These are phyloP conservation scores for Calonectria pauciramosa DNA, from an alignment of 2,329 filamentous ascomycete genomes.

Conservation along the genomic window DNA sequence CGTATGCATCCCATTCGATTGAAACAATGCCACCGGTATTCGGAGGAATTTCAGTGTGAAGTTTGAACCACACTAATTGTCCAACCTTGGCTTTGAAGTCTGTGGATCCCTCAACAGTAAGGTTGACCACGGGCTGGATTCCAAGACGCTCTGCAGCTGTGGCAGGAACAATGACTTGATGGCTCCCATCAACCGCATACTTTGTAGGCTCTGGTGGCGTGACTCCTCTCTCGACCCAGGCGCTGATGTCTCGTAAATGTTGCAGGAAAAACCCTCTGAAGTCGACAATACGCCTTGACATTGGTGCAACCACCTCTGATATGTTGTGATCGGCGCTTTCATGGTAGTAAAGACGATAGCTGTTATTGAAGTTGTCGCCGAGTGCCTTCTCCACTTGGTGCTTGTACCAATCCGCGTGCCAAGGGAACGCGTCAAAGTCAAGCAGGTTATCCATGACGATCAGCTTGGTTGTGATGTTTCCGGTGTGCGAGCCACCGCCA, in stretches of 20 bases:
- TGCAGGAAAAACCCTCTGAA: neutral
- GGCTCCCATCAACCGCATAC: neutral
- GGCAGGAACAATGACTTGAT: constrained; percentile 27
- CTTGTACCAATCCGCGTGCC: constrained; percentile 43
- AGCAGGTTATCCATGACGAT: constrained; percentile 38
- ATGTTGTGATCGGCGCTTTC: constrained; percentile 37
- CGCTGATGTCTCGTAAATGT: neutral
- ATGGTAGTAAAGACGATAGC: constrained; percentile 36
- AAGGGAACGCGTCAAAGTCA: constrained; percentile 38
- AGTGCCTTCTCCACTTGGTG: constrained; percentile 27
- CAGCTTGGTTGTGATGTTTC: constrained; percentile 34
- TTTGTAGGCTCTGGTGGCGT: neutral
- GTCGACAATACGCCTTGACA: neutral
- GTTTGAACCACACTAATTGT: constrained; percentile 18
- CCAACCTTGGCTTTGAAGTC: neutral
- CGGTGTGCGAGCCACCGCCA: constrained; percentile 27
- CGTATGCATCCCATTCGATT: constrained; percentile 34
- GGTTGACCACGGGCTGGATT: constrained; percentile 35
- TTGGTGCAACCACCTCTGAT: neutral
- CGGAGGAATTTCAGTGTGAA: constrained; percentile 2
- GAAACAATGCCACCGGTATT: constrained; percentile 30
- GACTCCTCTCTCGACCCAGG: neutral
- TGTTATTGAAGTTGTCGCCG: constrained; percentile 26
- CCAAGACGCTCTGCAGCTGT: constrained; percentile 29
- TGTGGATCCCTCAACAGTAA: constrained; percentile 3